Base-by-base conservation (phyloP, 2,329 filamentous ascomycete genomes). In the Thelonectria olida region DNA sequence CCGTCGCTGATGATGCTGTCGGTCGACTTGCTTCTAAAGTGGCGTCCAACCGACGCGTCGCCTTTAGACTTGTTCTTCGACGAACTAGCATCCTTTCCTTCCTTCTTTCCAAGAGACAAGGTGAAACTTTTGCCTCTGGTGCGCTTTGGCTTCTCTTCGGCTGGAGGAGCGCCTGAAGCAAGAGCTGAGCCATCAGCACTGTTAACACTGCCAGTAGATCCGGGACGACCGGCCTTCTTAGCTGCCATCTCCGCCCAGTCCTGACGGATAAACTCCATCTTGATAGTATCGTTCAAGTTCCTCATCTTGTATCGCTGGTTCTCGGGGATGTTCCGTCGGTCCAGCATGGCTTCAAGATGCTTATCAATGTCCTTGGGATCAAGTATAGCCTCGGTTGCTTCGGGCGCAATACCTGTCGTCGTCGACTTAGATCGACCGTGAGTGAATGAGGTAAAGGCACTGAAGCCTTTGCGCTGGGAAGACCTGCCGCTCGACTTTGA, bases 291-390 rank as follows among this genome's bases (percentile, higher is more conserved):
- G 64, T 92, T 93, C 62, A 99, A 82, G 58, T 90, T 94, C 45
- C 95, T 88, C 93, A 99, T 97, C 80, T 96, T 96, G 76, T 95
- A 93, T 56, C 95, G 86, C 83, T 97, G 93, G 66, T 97, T 92
- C 72, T 96, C 92, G 3, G 95, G 94, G 55, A 98, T 97, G 72
- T 98, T 97, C 65, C 95, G 87, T 17, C 94, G 89, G 74, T 97
- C 93, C 77, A 97, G 75, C 77, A 88, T 84, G 3, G 84, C 86
- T 69, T 90, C 86, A 48, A 88, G 82, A 64, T 88, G 85, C 58
- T 77, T 79, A 63, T 86, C 81, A 39, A 88, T 84, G 63, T 88
- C 81, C 68, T 82, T 80, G n/a, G 82, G 80, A 56, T 85, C 80
- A 27, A 88, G 77, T n/a, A 69, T 62, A 7, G 73, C 73, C 45